Base-by-base conservation (phyloP, 148 eudicot genomes). In the Chenopodium suecicum region DNA sequence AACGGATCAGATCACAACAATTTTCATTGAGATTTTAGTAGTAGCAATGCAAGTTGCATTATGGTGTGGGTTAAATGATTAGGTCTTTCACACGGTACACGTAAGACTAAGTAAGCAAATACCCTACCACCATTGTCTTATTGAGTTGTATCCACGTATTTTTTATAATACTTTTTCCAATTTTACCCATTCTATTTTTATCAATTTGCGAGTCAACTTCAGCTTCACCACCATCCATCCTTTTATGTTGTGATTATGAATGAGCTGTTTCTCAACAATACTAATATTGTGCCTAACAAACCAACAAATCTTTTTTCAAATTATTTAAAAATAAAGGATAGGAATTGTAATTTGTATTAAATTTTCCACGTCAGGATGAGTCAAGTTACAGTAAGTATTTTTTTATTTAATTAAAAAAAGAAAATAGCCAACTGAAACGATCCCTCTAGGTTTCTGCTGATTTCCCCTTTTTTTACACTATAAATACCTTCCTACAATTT, bases 151-250 rank as follows among this genome's bases (percentile, higher is more conserved):
- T 50, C 54, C 54, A 50, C 54, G 54, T 50, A 50, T 50, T 50
- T 2, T 48, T 50, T 50, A 11, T 50, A 50, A 50, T 50, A 12
- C 12, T 3, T 50, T 50, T 50, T 50, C 14, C 12, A 10, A 13
- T 3, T 13, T 50, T 50, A 10, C 23, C 76, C 76, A 47, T 50
- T 74, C 63, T 19, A 66, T 11, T 0, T 66, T 23, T 27, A 27
- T n/a, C 31, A 66, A 74, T 74, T 74, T 74, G 77, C 77, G 17
- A 10, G 77, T 74, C 77, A 74, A 74, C 77, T 16, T 44, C 75
- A 72, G 32, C 32, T 31, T 31, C 44, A 37, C 44, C 44, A 37
- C 44, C 44, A 4, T 37, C 44, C 8, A 37, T 37, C 44, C 44
- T 37, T 37, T 37, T 37, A 37, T 37, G 8, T 37, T 37, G 8